Conservation (phyloP, 768 basidiomycete species). For the Boletellus sp. region DNA sequence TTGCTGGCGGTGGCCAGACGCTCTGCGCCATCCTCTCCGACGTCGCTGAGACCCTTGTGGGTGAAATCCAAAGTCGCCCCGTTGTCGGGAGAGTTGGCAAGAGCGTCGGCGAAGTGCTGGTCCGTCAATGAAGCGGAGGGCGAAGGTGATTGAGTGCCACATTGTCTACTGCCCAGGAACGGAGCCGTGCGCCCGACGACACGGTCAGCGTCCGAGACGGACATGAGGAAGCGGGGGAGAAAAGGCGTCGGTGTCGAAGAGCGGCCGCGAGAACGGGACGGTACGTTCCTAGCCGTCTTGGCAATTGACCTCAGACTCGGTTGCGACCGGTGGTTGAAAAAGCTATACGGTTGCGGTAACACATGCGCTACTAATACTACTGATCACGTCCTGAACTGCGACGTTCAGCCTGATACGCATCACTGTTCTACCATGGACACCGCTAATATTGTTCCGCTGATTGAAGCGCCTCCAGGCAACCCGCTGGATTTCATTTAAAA, state of each 20-base stretch:
- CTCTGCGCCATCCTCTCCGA: slow-evolving; percentile 71
- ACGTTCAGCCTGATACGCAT: slow-evolving; percentile 2
- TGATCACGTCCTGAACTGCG: not conserved
- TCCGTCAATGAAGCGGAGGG: slow-evolving; percentile 46
- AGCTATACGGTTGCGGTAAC: slow-evolving; percentile 13
- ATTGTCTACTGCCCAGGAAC: slow-evolving; percentile 22
- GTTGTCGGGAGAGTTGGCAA: slow-evolving; percentile 63
- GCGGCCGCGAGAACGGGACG: slow-evolving; percentile 2
- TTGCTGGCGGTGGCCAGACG: slow-evolving; percentile 65
- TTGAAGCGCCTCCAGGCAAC: slow-evolving; percentile 20
- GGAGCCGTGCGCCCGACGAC: slow-evolving; percentile 27
- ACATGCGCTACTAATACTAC: slow-evolving; percentile 9
- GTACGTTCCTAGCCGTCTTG: slow-evolving; percentile 21
- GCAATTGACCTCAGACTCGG: slow-evolving; percentile 21
- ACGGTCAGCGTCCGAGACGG: slow-evolving; percentile 29
- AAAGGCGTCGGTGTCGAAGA: slow-evolving; percentile 9
- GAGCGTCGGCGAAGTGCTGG: slow-evolving; percentile 61
- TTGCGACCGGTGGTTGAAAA: slow-evolving; percentile 26
- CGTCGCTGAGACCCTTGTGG: slow-evolving; percentile 71
- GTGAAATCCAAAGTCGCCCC: slow-evolving; percentile 85
- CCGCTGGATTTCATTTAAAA: slow-evolving; percentile 48
- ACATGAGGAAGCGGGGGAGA: slow-evolving; percentile 20
- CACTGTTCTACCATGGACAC: slow-evolving; percentile 7
- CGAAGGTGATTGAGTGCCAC: slow-evolving; percentile 27
- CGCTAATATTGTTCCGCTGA: slow-evolving; percentile 2